These are phyloP conservation scores for Cenchrus purpureus DNA, from an alignment of 176 grass and related monocot genomes.

Conservation along the genomic window DNA sequence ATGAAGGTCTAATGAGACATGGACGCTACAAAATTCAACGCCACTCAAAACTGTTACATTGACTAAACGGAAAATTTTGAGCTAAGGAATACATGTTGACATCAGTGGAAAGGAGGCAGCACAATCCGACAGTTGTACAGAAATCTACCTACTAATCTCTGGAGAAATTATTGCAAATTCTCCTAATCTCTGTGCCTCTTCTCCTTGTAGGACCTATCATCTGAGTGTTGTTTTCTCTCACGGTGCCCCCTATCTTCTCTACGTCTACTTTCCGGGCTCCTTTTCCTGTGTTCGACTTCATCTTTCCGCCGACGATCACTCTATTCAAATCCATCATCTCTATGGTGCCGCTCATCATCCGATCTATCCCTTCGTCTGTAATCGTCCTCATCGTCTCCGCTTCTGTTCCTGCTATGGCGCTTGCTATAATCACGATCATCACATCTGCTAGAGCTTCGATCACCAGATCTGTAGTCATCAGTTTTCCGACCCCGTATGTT, in stretches of 20 bases:
- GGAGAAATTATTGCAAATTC: no score
- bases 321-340: constrained; percentile 40
- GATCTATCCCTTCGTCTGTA: constrained; percentile 51
- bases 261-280: constrained; percentile 44
- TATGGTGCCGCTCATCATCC: constrained; percentile 45
- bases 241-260: constrained; percentile 42
- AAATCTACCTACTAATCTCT: constrained; percentile 33
- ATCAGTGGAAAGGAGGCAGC: not conserved
- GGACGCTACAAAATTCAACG: not conserved
- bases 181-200: constrained; percentile 33
- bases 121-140: not conserved
- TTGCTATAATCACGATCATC: constrained; percentile 53
- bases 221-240: constrained; percentile 39
- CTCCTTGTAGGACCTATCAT: constrained; percentile 52
- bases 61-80: not conserved
- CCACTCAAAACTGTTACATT: not conserved
- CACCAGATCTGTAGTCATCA: constrained; percentile 44
- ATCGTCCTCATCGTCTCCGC: constrained; percentile 39
- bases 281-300: constrained; percentile 42
- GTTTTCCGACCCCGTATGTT: constrained; percentile 30
- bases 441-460: constrained; percentile 35
- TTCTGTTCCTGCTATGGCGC: constrained; percentile 51
- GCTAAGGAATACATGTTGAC: not conserved
- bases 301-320: constrained; percentile 32
- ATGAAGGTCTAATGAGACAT: not conserved